phyloP scores from a whole-genome alignment of 345 rosid species.

The Leavenworthia alabamica region DNA sequence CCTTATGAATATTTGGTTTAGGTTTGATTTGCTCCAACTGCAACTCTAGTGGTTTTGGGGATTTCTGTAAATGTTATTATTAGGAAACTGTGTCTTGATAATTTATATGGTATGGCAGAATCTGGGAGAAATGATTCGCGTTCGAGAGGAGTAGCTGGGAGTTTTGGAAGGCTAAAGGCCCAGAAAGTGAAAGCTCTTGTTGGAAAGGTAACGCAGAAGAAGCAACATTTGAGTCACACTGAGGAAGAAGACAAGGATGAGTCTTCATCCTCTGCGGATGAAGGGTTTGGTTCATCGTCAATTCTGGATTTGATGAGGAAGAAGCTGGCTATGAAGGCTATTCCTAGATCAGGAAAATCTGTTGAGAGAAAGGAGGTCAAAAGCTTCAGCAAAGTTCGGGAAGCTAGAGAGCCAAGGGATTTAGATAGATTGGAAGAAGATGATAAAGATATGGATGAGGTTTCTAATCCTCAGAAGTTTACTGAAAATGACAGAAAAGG shows the following conservation, averaged over 20 bases:
- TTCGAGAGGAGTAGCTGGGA: constrained; percentile 27
- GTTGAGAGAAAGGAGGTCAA: constrained; percentile 10
- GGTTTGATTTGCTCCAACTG: background rate
- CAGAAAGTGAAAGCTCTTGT: constrained; percentile 55
- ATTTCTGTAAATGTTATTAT: background rate
- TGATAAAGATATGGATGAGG: constrained; percentile 8
- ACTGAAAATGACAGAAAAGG: constrained; percentile 18
- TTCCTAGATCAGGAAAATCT: constrained; percentile 20
- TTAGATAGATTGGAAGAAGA: background rate
- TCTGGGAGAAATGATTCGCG: constrained; percentile 26
- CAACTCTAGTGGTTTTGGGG: background rate
- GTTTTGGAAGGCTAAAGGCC: constrained; percentile 55
- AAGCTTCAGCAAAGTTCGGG: constrained; percentile 5
- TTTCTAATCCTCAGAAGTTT: background rate
- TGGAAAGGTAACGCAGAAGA: constrained; percentile 37
- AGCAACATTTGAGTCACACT: constrained; percentile 17
- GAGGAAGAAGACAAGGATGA: constrained; percentile 25
- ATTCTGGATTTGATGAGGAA: constrained; percentile 26
- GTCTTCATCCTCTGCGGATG: background rate
- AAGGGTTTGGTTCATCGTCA: constrained; percentile 29
- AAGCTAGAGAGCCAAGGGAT: constrained; percentile 1
- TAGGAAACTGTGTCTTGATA: constrained; percentile 1
- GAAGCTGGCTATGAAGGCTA: constrained; percentile 23
- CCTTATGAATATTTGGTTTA: background rate
- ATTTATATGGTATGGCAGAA: background rate